Conservation (phyloP, 768 basidiomycete species). For the Exidia glandulosa region DNA sequence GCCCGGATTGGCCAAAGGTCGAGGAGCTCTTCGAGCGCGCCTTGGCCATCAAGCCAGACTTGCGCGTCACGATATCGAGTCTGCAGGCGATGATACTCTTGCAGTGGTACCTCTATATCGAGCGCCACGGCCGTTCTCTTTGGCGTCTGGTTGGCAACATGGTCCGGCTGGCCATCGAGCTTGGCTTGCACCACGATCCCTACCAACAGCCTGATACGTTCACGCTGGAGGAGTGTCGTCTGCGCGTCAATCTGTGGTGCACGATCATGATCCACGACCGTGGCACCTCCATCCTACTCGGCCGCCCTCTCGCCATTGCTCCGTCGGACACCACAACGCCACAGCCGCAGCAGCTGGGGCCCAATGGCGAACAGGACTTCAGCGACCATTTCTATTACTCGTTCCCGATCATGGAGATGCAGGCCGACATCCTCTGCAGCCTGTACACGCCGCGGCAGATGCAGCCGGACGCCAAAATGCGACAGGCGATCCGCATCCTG, state of each 20-base stretch:
- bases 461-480: constrained; percentile 57
- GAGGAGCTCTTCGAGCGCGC: constrained; percentile 80
- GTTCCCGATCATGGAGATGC: constrained; percentile 68
- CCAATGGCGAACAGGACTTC: constrained; percentile 35
- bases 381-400: constrained; percentile 75
- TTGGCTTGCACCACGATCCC: constrained; percentile 82
- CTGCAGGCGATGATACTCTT: constrained; percentile 74
- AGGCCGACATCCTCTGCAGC: constrained; percentile 82
- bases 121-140: constrained; percentile 82
- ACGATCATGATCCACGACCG: constrained; percentile 81
- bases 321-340: constrained; percentile 80
- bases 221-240: constrained; percentile 63
- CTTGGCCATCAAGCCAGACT: constrained; percentile 65
- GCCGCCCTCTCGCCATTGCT: constrained; percentile 71
- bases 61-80: constrained; percentile 72
- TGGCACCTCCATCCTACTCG: constrained; percentile 78
- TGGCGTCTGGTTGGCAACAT: constrained; percentile 84
- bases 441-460: constrained; percentile 70
- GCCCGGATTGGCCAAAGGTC: constrained; percentile 58
- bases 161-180: constrained; percentile 70
- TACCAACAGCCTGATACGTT: constrained; percentile 51
- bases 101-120: constrained; percentile 85
- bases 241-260: constrained; percentile 75
- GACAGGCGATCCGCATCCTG: constrained; percentile 68
- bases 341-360: constrained; percentile 42